These are phyloP conservation scores for Penicillium frequentans DNA, from an alignment of 2,329 filamentous ascomycete genomes.

Conservation along the genomic window DNA sequence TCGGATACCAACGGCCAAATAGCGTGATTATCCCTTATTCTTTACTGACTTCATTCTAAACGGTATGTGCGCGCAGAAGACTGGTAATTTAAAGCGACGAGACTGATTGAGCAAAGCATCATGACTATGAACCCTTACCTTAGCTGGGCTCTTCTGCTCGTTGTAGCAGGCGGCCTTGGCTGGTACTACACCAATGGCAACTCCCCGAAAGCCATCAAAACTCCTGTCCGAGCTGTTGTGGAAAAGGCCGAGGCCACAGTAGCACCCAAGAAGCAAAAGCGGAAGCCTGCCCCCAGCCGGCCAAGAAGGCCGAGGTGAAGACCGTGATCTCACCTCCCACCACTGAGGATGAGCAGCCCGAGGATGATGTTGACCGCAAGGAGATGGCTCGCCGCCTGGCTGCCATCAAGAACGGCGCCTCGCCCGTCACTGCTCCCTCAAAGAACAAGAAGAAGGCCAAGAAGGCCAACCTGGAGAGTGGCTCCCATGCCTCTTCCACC, in stretches of 20 bases:
- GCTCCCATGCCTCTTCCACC: slow-evolving; percentile 67
- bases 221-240: slow-evolving; percentile 26
- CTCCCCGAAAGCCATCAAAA: slow-evolving; percentile 29
- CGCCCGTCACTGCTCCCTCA: slow-evolving; percentile 44
- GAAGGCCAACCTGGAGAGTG: slow-evolving; percentile 57
- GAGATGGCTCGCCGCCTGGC: slow-evolving; percentile 76
- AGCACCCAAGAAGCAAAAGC: slow-evolving; percentile 44
- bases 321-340: slow-evolving; percentile 28
- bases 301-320: slow-evolving; percentile 33
- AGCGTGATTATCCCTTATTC: neutral
- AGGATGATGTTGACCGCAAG: slow-evolving; percentile 66
- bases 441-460: slow-evolving; percentile 68
- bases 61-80: slow-evolving; percentile 9
- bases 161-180: slow-evolving; percentile 41
- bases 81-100: neutral
- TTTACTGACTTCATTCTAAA: neutral
- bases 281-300: slow-evolving; percentile 32
- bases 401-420: slow-evolving; percentile 68
- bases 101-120: slow-evolving; percentile 12
- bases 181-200: slow-evolving; percentile 43
- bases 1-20: neutral
- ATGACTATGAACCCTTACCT: slow-evolving; percentile 46
- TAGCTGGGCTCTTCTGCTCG: slow-evolving; percentile 46
- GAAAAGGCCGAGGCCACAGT: slow-evolving; percentile 37
- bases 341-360: slow-evolving; percentile 36